phyloP scores from a whole-genome alignment of 2,329 filamentous ascomycete genomes.

The Penicillium nordicum region DNA sequence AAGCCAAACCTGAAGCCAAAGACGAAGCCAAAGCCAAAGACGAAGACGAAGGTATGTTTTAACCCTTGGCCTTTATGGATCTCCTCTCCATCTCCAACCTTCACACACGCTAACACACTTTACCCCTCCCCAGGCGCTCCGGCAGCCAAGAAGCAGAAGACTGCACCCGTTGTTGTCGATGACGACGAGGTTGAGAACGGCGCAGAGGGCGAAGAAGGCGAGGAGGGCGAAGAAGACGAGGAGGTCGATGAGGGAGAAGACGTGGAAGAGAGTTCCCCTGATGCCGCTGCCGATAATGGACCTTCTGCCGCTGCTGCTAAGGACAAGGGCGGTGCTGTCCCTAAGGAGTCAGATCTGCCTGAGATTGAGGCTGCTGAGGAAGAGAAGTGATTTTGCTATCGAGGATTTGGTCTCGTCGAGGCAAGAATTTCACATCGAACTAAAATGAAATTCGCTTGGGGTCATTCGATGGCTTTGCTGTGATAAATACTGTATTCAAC shows the following conservation, averaged over 20 bases:
- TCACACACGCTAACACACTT: background rate
- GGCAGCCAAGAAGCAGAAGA: conserved; percentile 34
- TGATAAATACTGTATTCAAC: background rate
- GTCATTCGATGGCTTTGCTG: background rate
- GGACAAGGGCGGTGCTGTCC: conserved; percentile 30
- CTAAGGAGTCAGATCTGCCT: conserved; percentile 28
- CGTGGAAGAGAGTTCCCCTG: conserved; percentile 25
- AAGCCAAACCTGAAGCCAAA: conserved; percentile 13
- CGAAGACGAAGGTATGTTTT: conserved; percentile 18
- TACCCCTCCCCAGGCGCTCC: conserved; percentile 20
- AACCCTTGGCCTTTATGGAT: background rate
- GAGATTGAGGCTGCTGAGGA: conserved; percentile 35
- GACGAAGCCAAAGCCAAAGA: conserved; percentile 14
- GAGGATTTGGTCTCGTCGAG: too few species aligned
- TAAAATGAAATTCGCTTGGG: background rate
- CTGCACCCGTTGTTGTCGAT: conserved; percentile 21
- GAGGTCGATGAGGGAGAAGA: conserved; percentile 19
- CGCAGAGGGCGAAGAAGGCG: conserved; percentile 19
- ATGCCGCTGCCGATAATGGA: conserved; percentile 33
- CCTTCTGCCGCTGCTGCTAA: conserved; percentile 34
- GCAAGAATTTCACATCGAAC: background rate
- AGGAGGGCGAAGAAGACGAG: conserved; percentile 18
- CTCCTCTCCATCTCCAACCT: background rate
- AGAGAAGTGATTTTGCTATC: conserved; percentile 6
- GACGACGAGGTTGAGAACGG: conserved; percentile 20